These are phyloP conservation scores for Metschnikowia arizonensis DNA, from an alignment of 805 yeast species.

Conservation along the genomic window DNA sequence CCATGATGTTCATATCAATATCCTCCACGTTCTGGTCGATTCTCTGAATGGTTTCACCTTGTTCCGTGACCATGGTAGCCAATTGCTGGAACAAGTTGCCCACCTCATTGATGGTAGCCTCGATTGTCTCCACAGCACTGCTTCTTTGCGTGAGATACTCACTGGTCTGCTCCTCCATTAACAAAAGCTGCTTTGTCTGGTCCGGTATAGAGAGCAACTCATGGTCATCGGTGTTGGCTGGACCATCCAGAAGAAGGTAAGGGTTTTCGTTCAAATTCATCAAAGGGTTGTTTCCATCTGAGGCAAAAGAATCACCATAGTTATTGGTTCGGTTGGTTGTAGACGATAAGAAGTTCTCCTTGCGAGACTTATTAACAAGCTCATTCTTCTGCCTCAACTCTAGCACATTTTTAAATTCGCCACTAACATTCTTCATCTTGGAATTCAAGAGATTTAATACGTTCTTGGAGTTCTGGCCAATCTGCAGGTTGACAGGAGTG, in stretches of 20 bases:
- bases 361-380: slow-evolving; percentile 70
- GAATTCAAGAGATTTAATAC: slow-evolving; percentile 85
- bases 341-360: slow-evolving; percentile 74
- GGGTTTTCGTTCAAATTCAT: slow-evolving; percentile 38
- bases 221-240: slow-evolving; percentile 21
- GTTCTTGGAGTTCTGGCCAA: slow-evolving; percentile 72
- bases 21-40: slow-evolving; percentile 95
- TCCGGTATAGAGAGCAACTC: slow-evolving; percentile 71
- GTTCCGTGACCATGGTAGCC: slow-evolving; percentile 97
- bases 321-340: slow-evolving; percentile 30
- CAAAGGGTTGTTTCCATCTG: slow-evolving; percentile 12
- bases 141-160: slow-evolving; percentile 79
- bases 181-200: slow-evolving; percentile 72
- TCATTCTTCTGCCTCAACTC: slow-evolving; percentile 84
- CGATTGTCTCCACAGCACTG: slow-evolving; percentile 92
- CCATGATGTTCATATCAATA: slow-evolving; percentile 79
- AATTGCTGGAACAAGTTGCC: slow-evolving; percentile 91
- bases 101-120: slow-evolving; percentile 94
- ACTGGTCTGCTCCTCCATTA: slow-evolving; percentile 77
- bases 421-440: slow-evolving; percentile 86
- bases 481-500: slow-evolving; percentile 51
- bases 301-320: slow-evolving; percentile 26
- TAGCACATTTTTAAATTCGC: slow-evolving; percentile 85
- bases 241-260: slow-evolving; percentile 23
- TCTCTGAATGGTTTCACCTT: slow-evolving; percentile 92